Percentiles rank a stretch among this genome's conserved stretches.
Conservation (phyloP, 176 grass and related monocot species). For the Ensete ventricosum region DNA sequence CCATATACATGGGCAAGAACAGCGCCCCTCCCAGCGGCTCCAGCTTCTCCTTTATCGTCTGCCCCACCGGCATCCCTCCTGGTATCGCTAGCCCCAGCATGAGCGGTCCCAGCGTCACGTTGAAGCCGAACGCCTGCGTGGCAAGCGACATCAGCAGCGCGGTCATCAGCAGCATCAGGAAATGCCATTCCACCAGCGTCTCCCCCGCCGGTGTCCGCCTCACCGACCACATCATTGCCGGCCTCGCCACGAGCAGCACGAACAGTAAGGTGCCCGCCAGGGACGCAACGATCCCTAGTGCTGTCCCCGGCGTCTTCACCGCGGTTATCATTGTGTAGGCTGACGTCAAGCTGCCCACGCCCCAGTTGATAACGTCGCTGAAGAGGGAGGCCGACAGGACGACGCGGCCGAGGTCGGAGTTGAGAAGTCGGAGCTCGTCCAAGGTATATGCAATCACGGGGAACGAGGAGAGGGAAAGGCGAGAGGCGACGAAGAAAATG, state of each 20-base stretch:
- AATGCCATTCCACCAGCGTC: slow-evolving; percentile 37
- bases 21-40: slow-evolving; percentile 64
- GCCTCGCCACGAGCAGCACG: slow-evolving; percentile 34
- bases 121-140: slow-evolving; percentile 58
- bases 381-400: slow-evolving; percentile 57
- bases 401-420: slow-evolving; percentile 82
- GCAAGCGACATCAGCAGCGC: slow-evolving; percentile 45
- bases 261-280: slow-evolving; percentile 28
- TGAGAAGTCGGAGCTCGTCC: slow-evolving; percentile 60
- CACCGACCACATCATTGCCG: slow-evolving; percentile 23
- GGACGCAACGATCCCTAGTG: slow-evolving; percentile 26
- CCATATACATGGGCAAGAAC: slow-evolving; percentile 58
- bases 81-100: slow-evolving; percentile 56
- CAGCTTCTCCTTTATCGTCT: slow-evolving; percentile 59
- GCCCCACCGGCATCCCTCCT: slow-evolving; percentile 69
- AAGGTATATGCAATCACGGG: slow-evolving; percentile 56
- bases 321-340: slow-evolving; percentile 11
- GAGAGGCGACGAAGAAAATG: slow-evolving; percentile 33
- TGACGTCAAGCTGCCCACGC: slow-evolving; percentile 26
- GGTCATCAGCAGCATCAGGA: slow-evolving; percentile 40
- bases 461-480: slow-evolving; percentile 61
- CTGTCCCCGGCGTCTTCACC: slow-evolving; percentile 18
- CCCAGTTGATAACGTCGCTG: slow-evolving; percentile 53
- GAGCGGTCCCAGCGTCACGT: slow-evolving; percentile 54
- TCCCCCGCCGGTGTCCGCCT: slow-evolving; percentile 32